These are phyloP conservation scores for Aspergillus bridgeri DNA, from an alignment of 495 filamentous ascomycete species.

Conservation along the genomic window DNA sequence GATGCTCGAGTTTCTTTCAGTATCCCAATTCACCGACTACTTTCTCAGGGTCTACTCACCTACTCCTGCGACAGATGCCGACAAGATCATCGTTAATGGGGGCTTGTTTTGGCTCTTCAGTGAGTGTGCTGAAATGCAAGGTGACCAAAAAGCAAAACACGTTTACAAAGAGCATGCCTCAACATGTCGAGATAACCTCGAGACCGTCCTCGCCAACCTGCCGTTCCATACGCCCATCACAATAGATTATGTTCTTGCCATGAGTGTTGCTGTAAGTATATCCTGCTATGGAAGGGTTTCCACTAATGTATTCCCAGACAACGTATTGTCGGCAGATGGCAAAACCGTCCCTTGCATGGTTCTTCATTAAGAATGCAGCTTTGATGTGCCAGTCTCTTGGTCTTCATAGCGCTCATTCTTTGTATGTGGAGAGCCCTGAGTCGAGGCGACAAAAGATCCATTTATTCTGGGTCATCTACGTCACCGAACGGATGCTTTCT, in stretches of 20 bases:
- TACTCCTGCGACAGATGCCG: conserved; percentile 9
- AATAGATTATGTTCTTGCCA: conserved; percentile 9
- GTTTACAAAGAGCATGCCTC: conserved; percentile 9
- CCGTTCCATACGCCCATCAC: conserved; percentile 5
- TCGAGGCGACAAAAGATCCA: background rate
- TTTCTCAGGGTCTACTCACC: conserved; percentile 8
- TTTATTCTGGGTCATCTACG: conserved; percentile 12
- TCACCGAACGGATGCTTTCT: background rate
- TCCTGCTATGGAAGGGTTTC: background rate
- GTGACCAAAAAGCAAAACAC: background rate
- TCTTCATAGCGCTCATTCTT: conserved; percentile 1
- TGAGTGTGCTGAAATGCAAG: conserved; percentile 3
- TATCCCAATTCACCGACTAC: conserved; percentile 9
- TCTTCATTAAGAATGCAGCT: conserved; percentile 10
- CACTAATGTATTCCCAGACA: conserved; percentile 3
- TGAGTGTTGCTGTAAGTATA: conserved; percentile 15
- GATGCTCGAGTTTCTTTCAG: conserved; percentile 4
- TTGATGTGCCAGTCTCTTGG: conserved; percentile 11
- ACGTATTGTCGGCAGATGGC: conserved; percentile 11
- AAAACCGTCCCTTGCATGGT: conserved; percentile 12
- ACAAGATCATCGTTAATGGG: conserved; percentile 15
- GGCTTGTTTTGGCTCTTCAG: conserved; percentile 14
- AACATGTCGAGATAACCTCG: conserved; percentile 7
- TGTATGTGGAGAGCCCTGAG: background rate
- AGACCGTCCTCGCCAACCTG: conserved; percentile 12